These are phyloP conservation scores for Thelonectria rubi DNA, from an alignment of 2,329 filamentous ascomycete genomes.

Conservation along the genomic window DNA sequence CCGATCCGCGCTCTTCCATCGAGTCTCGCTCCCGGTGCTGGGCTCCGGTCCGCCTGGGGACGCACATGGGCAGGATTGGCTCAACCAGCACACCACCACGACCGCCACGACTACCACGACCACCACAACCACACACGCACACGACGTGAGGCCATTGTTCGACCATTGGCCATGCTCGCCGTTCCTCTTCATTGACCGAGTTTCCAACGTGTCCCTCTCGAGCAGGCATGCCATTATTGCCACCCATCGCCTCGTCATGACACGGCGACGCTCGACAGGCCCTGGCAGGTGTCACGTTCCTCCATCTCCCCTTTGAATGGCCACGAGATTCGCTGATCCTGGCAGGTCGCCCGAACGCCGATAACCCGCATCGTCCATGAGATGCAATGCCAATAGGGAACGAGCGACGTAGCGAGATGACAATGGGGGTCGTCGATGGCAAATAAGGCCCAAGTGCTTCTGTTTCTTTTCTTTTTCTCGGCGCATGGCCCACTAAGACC, in stretches of 20 bases:
- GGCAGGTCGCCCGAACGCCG: background rate
- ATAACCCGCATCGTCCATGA: too few relatives aligned
- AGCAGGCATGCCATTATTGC: slow-evolving; percentile 32
- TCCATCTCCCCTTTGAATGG: slow-evolving; percentile 32
- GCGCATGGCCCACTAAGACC: slow-evolving; percentile 7
- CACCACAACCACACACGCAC: slow-evolving; percentile 12
- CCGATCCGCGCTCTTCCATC: slow-evolving; percentile 2
- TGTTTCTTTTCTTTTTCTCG: slow-evolving; percentile 24
- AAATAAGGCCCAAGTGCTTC: slow-evolving; percentile 7
- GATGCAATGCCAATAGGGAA: background rate
- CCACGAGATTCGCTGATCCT: background rate
- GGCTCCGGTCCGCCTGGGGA: slow-evolving; percentile 11
- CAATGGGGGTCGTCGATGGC: background rate
- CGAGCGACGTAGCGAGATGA: background rate
- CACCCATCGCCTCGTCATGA: slow-evolving; percentile 37
- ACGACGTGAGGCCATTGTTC: slow-evolving; percentile 12
- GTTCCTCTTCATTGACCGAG: slow-evolving; percentile 33
- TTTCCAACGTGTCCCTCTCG: slow-evolving; percentile 20
- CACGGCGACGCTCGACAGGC: slow-evolving; percentile 15
- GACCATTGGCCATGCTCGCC: slow-evolving; percentile 30
- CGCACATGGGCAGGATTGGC: slow-evolving; percentile 32
- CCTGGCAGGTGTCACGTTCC: slow-evolving; percentile 31
- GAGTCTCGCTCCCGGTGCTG: background rate
- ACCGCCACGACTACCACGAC: background rate
- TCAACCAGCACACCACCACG: slow-evolving; percentile 15